Evolutionary conservation across 805 yeast species (phyloP), one percentile per base, ranked within the genome.

Genomic region (Tetrapisispora namnaoensis): DNA sequence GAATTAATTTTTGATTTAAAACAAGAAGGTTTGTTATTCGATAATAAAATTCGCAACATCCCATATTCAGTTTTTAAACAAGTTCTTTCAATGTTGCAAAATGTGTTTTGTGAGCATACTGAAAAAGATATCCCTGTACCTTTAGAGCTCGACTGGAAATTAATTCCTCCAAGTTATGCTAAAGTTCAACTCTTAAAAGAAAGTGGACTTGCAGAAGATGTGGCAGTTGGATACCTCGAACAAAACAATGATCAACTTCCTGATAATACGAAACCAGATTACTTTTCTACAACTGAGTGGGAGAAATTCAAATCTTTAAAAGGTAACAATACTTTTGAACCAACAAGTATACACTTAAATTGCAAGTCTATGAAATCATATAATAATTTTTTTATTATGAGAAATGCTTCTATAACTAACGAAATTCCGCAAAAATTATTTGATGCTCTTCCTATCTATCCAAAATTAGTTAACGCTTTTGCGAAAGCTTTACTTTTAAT

Each of bases 31-130:
- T 58, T 60, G 1, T 48, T 63, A 0, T 62, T 69, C n/a, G 51
- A 61, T 4, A 51, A 59, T 14, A 61, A 55, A 9, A 50, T 55
- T 4, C 54, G 58, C 17, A 55, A 58, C n/a, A 52, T 69, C 2
- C 74, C 74, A 6, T 62, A 63, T 28, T 57, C 64, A 1, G 66
- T 79, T 4, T 66, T 77, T 42, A 76, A 75, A 27, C 75, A 74
- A 49, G 46, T 79, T 1, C 62, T 79, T 17, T 61, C 68, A 2
- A 66, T 80, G 39, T 60, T 76, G 30, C 71, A 70, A 44, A 68
- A 71, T 44, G 65, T 74, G 1, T 76, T 68, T 53, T 62, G 70
- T 6, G 74, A 71, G 8, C 66, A 42, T 64, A 2, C 20, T 16
- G 27, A n/a, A 8, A 35, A 35, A 17, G 34, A 4, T 4, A n/a